A percentile compares a stretch with the other conserved stretches of the same genome.
Conservation (phyloP, 805 yeast species). For the Nadsonia fulvescens region DNA sequence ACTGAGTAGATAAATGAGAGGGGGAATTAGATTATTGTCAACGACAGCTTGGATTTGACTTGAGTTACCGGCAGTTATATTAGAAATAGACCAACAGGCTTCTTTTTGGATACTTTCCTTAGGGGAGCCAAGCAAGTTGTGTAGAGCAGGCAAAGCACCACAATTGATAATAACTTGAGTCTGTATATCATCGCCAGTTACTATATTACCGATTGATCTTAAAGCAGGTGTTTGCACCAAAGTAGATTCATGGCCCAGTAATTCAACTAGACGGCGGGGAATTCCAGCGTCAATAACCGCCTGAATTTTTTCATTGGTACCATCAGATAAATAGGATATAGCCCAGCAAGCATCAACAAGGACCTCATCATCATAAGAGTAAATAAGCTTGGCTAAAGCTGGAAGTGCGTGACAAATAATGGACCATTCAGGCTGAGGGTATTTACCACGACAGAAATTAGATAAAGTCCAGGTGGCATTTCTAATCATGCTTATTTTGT, state of each 20-base stretch:
- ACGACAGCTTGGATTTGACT: conserved; percentile 95
- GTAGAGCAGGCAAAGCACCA: conserved; percentile 76
- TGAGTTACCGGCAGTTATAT: conserved; percentile 92
- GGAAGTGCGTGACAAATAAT: conserved; percentile 78
- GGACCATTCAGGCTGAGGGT: conserved; percentile 92
- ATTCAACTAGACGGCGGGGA: conserved; percentile 83
- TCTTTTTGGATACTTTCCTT: conserved; percentile 91
- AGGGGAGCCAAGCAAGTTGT: conserved; percentile 59
- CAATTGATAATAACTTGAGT: conserved; percentile 89
- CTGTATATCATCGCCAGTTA: conserved; percentile 90
- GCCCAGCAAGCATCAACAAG: conserved; percentile 98
- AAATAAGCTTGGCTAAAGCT: conserved; percentile 76
- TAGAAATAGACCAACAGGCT: conserved; percentile 97
- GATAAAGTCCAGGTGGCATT: conserved; percentile 98
- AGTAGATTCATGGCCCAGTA: conserved; percentile 67
- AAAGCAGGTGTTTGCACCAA: conserved; percentile 92
- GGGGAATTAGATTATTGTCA: conserved; percentile 86
- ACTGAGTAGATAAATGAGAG: conserved; percentile 56
- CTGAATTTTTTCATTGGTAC: conserved; percentile 82
- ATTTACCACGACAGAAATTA: conserved; percentile 89
- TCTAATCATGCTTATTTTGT: conserved; percentile 67
- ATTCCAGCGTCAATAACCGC: conserved; percentile 93
- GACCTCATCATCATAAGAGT: conserved; percentile 81
- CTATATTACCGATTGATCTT: conserved; percentile 94
- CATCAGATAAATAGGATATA: conserved; percentile 84